These are phyloP conservation scores for Vitis riparia DNA, from an alignment of 164 flowering plant genomes.

Conservation along the genomic window DNA sequence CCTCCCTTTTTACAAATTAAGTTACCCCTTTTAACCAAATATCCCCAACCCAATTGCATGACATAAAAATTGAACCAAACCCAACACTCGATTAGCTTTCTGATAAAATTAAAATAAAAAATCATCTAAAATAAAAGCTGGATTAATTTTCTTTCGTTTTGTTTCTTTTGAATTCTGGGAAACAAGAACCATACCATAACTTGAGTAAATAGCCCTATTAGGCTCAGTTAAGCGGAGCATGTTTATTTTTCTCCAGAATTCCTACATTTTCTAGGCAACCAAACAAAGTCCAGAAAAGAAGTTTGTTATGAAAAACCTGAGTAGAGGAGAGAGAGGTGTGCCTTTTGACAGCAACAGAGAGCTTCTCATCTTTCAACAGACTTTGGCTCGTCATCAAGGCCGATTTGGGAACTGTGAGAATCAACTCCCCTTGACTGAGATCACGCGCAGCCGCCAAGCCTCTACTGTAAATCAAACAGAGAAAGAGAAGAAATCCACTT, in stretches of 20 bases:
- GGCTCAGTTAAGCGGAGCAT: not conserved
- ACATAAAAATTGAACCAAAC: too few species aligned
- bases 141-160: too few species aligned
- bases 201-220: not conserved
- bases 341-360: slow-evolving; percentile 32
- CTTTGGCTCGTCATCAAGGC: slow-evolving; percentile 54
- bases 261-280: not conserved
- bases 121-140: not conserved
- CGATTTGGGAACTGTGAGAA: slow-evolving; percentile 72
- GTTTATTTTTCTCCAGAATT: not conserved
- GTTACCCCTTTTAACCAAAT: too few species aligned
- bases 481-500: slow-evolving; percentile 1
- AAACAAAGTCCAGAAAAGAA: not conserved
- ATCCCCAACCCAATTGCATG: too few species aligned
- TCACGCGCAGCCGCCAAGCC: slow-evolving; percentile 77
- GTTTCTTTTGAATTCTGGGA: not conserved
- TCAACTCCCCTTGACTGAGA: slow-evolving; percentile 55
- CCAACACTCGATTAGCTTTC: too few species aligned
- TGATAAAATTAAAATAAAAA: not conserved
- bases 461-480: slow-evolving; percentile 42
- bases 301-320: slow-evolving; percentile 44
- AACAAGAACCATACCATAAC: not conserved
- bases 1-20: too few species aligned
- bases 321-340: slow-evolving; percentile 53
- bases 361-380: slow-evolving; percentile 38